These are phyloP conservation scores for Cucurbita pepo DNA, from an alignment of 306 rosid species.

Conservation along the genomic window DNA sequence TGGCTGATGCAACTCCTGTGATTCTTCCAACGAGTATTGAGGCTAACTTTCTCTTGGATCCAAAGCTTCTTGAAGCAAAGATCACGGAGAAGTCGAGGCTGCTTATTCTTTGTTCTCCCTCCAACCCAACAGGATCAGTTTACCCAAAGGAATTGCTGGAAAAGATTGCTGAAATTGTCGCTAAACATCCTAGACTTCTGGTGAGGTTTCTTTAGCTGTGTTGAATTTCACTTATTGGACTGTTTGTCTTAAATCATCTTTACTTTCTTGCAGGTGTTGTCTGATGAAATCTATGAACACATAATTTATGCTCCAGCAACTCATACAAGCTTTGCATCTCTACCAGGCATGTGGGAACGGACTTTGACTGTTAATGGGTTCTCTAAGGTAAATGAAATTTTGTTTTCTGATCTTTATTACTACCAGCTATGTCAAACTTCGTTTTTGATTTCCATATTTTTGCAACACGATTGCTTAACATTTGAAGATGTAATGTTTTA, in stretches of 20 bases:
- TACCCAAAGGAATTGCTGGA: conserved; percentile 73
- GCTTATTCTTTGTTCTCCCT: conserved; percentile 81
- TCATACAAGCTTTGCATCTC: conserved; percentile 90
- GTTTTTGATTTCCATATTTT: not conserved
- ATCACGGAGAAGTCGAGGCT: conserved; percentile 68
- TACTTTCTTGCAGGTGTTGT: conserved; percentile 44
- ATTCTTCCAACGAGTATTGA: conserved; percentile 62
- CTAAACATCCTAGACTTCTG: conserved; percentile 94
- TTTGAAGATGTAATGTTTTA: conserved; percentile 13
- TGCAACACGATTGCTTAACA: not conserved
- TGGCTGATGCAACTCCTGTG: conserved; percentile 93
- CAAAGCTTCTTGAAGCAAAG: conserved; percentile 54
- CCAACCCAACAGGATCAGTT: conserved; percentile 95
- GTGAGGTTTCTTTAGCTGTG: conserved; percentile 22
- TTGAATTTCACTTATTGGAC: not conserved
- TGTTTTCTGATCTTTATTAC: not conserved
- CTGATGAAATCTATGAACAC: conserved; percentile 91
- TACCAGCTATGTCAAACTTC: not conserved
- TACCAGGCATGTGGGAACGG: conserved; percentile 96
- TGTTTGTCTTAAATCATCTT: conserved; percentile 1
- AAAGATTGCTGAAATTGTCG: conserved; percentile 73
- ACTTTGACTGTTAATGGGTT: conserved; percentile 89
- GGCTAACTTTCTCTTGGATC: conserved; percentile 63
- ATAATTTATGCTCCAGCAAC: conserved; percentile 87
- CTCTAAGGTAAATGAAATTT: conserved; percentile 48